Evolutionary conservation across 139 green algal genomes (phyloP).

Genomic region (Deuterostichococcus epilithicus): DNA sequence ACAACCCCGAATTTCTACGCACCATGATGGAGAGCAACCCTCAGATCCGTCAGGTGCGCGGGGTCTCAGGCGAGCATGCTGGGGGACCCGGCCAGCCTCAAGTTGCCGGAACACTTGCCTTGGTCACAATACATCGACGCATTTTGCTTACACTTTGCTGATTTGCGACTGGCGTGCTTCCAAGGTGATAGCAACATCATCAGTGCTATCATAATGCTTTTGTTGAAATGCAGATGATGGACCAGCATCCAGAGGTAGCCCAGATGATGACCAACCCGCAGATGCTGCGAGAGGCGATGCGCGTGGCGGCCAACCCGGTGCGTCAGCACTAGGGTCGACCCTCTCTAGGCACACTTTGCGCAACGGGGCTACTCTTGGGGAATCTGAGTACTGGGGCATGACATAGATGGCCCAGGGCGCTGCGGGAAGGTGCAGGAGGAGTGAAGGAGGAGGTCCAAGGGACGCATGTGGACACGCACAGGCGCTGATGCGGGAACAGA

Average conservation of each 20-base stretch:
- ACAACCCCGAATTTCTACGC: constrained; percentile 83
- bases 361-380: neutral
- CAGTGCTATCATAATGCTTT: neutral
- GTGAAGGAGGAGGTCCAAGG: neutral
- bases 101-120: too few relatives aligned
- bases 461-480: too few relatives aligned
- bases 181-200: too few relatives aligned
- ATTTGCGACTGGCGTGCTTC: constrained; percentile 3
- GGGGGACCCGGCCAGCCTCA: too few relatives aligned
- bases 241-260: constrained; percentile 85
- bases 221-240: constrained; percentile 58
- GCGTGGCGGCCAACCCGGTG: constrained; percentile 79
- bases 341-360: constrained; percentile 1
- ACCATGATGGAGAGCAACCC: constrained; percentile 77
- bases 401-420: too few relatives aligned
- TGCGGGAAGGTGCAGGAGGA: neutral
- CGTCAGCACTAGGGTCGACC: neutral
- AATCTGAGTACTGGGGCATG: neutral
- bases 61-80: too few relatives aligned
- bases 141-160: too few relatives aligned
- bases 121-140: too few relatives aligned
- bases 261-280: constrained; percentile 88
- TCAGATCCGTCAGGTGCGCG: constrained; percentile 61
- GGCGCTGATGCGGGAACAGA: constrained; percentile 90
- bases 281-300: constrained; percentile 74